Evolutionary conservation across 2,329 filamentous ascomycete species (phyloP).

Genomic region (Mycocentrospora acerina): DNA sequence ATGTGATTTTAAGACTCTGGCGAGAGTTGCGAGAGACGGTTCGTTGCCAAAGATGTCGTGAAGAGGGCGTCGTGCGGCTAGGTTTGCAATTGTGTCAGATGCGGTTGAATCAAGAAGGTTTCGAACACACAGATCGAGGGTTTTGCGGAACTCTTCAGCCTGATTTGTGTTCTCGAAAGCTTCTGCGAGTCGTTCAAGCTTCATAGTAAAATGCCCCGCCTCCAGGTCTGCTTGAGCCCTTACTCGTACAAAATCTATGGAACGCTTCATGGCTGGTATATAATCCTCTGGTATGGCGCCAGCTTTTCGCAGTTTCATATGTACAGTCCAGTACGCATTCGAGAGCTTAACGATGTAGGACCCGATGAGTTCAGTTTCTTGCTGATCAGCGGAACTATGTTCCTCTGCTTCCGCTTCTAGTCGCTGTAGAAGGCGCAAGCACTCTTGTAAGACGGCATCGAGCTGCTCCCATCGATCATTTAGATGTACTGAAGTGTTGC

Average conservation of each 20-base stretch:
- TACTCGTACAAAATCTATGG: conserved; percentile 62
- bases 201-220: conserved; percentile 61
- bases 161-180: conserved; percentile 57
- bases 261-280: conserved; percentile 62
- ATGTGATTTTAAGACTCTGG: conserved; percentile 60
- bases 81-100: conserved; percentile 55
- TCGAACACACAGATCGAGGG: conserved; percentile 62
- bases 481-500: conserved; percentile 26
- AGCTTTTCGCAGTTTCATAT: conserved; percentile 53
- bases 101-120: conserved; percentile 61
- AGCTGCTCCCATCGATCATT: conserved; percentile 33
- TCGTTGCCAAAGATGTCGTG: conserved; percentile 56
- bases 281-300: conserved; percentile 48
- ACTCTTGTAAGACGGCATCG: conserved; percentile 36
- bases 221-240: conserved; percentile 58
- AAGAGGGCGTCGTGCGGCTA: conserved; percentile 55
- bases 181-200: conserved; percentile 68
- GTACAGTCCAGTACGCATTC: conserved; percentile 69
- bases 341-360: conserved; percentile 63
- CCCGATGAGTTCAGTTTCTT: conserved; percentile 16
- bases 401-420: conserved; percentile 20
- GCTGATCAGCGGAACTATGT: conserved; percentile 3
- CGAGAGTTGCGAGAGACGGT: conserved; percentile 56
- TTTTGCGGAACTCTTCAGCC: conserved; percentile 59
- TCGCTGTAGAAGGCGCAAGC: conserved; percentile 27